phyloP scores from a whole-genome alignment of 2,329 filamentous ascomycete species.

The Onygena corvina region DNA sequence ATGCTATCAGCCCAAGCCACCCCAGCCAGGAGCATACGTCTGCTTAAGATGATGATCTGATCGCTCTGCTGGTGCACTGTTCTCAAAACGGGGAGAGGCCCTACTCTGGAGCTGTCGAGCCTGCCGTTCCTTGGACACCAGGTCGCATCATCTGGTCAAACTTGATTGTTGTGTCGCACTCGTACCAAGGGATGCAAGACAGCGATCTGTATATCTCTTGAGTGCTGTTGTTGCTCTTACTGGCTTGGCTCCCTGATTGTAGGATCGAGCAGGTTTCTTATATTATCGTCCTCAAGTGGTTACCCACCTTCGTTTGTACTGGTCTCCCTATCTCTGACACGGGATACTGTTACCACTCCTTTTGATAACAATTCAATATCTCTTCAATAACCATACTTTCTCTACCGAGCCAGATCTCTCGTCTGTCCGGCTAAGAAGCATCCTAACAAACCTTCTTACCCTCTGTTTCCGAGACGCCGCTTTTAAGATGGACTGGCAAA shows the following conservation, averaged over 20 bases:
- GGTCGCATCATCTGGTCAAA: constrained; percentile 1
- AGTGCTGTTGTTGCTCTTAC: not conserved
- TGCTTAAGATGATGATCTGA: not conserved
- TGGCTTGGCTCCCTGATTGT: not conserved
- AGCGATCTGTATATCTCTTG: not conserved
- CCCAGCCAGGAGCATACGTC: not conserved
- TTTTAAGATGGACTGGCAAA: not conserved
- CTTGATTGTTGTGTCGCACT: not conserved
- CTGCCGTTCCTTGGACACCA: not conserved
- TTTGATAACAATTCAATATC: constrained; percentile 3
- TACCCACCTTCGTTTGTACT: not conserved
- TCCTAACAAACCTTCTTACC: not conserved
- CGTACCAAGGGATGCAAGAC: not conserved
- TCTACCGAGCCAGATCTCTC: not conserved
- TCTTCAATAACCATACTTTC: not conserved
- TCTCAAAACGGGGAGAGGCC: not conserved
- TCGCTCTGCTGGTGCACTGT: not conserved
- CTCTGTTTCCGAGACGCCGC: not conserved
- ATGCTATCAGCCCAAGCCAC: not conserved
- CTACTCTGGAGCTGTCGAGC: not conserved
- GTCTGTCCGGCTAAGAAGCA: not conserved
- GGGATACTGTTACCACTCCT: not conserved
- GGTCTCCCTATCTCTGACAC: not conserved
- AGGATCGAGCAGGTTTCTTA: not conserved
- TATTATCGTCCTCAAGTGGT: not conserved